Evolutionary conservation across 2,329 filamentous ascomycete genomes (phyloP).

Genomic region (Paracorniculantispora psalliotae): DNA sequence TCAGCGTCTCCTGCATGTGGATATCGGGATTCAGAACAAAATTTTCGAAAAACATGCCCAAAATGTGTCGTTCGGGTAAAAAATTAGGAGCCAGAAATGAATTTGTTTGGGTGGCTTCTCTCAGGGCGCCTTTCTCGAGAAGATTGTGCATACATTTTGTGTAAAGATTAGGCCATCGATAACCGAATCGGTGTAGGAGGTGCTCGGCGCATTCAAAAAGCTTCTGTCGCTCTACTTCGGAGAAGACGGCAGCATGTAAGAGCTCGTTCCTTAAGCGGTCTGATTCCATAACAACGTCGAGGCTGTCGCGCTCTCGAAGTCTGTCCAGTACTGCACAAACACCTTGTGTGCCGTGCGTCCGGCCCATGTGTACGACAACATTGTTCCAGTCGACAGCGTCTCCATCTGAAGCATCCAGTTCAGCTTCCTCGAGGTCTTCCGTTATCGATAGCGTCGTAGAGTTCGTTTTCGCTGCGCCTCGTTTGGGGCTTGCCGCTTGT

Average conservation of each 20-base stretch:
- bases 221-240: constrained; percentile 21
- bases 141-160: constrained; percentile 40
- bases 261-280: background rate
- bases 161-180: constrained; percentile 48
- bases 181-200: constrained; percentile 33
- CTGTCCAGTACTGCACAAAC: constrained; percentile 1
- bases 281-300: background rate
- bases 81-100: constrained; percentile 39
- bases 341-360: background rate
- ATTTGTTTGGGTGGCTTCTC: constrained; percentile 42
- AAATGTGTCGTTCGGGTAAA: constrained; percentile 35
- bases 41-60: constrained; percentile 38
- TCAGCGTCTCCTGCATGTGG: constrained; percentile 35
- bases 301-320: background rate
- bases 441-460: background rate
- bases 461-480: background rate
- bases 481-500: background rate
- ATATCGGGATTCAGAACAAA: constrained; percentile 36
- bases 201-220: constrained; percentile 24
- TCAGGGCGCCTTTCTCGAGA: constrained; percentile 27
- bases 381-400: background rate
- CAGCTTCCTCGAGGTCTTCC: background rate
- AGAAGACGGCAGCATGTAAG: constrained; percentile 22
- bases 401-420: background rate
- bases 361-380: background rate